Evolutionary conservation across 805 yeast species (phyloP), one percentile per base, ranked within the genome.

Genomic region (Saccharomycopsis sp.): DNA sequence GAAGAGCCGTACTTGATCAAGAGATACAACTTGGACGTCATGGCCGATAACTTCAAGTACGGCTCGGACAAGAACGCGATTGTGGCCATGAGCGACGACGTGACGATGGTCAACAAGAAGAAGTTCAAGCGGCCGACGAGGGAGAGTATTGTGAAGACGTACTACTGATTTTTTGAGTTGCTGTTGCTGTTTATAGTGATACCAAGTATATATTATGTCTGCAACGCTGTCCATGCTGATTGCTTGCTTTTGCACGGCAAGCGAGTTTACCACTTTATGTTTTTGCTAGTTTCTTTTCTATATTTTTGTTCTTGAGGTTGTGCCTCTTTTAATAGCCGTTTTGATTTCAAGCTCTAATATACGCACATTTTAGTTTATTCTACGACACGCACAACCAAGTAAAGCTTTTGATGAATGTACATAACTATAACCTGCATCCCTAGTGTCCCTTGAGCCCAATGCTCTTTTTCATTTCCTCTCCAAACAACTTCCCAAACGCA

Each of bases 31-130:
- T 79, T 79, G 50, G 72, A 79, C 50, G 83, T 90, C 59, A 80
- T 88, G 56, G 89, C 87, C 48, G 92, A 89, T 65, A 85, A 86
- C 67, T 91, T 90, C 79, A 80, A 80, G 66, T 88, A 81, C 68
- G 90, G 89, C 24, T 79, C 88, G 18, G 84, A 83, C 62, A 78
- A 80, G 64, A 82, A 85, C 55, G 86, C 90, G 54, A 80, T 89
- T 59, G 78, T 89, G 53, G 88, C 96, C 1, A 73, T 85, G 62
- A 83, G 83, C 57, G 83, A 89, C 67, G 92, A 89, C 66, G 91
- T 90, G 34, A 82, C 86, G 1, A 76, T 89, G 80, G 84, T 84
- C 3, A 79, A 79, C 57, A 81, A 80, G 64, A 76, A 74, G 56
- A 79, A 81, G 1, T 82, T 90, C 72, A 76, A 76, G 59, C 75